Evolutionary conservation across 192 early-diverging fungal genomes (phyloP), one percentile per base, ranked within the genome.

Genomic region (Borealophlyctis nickersoniae): DNA sequence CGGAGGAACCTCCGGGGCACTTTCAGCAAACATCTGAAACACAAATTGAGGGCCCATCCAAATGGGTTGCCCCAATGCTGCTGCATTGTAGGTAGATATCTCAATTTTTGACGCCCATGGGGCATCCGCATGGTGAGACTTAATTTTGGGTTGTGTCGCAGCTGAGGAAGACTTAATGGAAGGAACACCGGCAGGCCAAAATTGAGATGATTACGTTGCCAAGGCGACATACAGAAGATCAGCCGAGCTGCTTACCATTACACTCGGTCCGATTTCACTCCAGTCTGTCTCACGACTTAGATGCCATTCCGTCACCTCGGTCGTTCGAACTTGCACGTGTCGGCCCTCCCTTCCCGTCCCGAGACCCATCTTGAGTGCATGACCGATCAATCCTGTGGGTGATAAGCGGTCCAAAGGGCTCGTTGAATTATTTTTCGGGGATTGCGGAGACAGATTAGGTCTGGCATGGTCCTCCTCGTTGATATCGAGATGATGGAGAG

Each of bases 221-320:
- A n/a, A n/a, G n/a, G n/a, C n/a, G n/a, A n/a, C n/a, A n/a, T n/a
- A 9, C 26, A 66, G 30, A 66, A 36, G 9, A 13, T 64, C 56
- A 13, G 7, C 65, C 34, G 55, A 69, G 60, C 56, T 62, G 56
- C n/a, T 65, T 33, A 11, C 49, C 22, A 2, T 27, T n/a, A n/a
- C n/a, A n/a, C n/a, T n/a, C n/a, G n/a, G 34, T 53, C 65, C 67
- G n/a, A 63, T 53, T 57, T 79, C 77, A 0, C 7, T 52, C 77
- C 77, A 79, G 30, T 79, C 71, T 1, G 27, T 33, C 24, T 69
- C 62, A 22, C 77, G 50, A 23, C 58, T 66, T 27, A 79, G 56
- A 24, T 62, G 57, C 73, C 73, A 79, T 64, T 75, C 73, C 63
- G 73, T 48, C 28, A 75, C 56, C 53, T 79, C 73, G 0, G 65